Evolutionary conservation across 257 asterid species (phyloP).

Genomic region (Phtheirospermum japonicum): DNA sequence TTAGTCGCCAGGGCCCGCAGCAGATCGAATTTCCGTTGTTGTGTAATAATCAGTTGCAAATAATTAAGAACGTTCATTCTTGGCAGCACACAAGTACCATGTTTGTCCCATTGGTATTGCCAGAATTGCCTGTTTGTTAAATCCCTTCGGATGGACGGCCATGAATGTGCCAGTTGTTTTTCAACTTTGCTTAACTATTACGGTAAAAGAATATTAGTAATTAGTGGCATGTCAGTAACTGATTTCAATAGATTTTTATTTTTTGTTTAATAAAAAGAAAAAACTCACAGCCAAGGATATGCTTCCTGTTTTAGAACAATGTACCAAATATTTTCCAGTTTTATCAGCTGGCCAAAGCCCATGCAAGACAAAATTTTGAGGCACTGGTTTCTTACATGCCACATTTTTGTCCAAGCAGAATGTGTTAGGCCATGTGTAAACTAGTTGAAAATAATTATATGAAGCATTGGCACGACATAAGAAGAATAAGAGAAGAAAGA

Average conservation of each 20-base stretch:
- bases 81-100: constrained; percentile 20
- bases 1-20: not conserved
- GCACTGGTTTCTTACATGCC: constrained; percentile 12
- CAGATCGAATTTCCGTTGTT: not conserved
- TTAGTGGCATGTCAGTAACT: not conserved
- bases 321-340: not conserved
- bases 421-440: constrained; percentile 20
- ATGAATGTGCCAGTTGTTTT: not conserved
- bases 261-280: too few species aligned
- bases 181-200: constrained; percentile 13
- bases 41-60: constrained; percentile 4
- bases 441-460: constrained; percentile 12
- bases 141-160: constrained; percentile 15
- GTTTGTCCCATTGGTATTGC: constrained; percentile 24
- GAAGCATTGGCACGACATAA: not conserved
- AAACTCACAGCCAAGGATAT: constrained; percentile 22
- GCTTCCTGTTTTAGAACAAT: constrained; percentile 18
- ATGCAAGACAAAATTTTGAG: constrained; percentile 18
- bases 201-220: not conserved
- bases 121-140: constrained; percentile 14
- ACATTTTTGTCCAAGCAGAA: constrained; percentile 12
- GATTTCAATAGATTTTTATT: too few species aligned
- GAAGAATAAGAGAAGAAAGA: not conserved
- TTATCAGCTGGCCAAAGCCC: constrained; percentile 23
- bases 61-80: constrained; percentile 9